Conservation (phyloP, 2,329 filamentous ascomycete genomes). For the Cytospora paraplurivora region DNA sequence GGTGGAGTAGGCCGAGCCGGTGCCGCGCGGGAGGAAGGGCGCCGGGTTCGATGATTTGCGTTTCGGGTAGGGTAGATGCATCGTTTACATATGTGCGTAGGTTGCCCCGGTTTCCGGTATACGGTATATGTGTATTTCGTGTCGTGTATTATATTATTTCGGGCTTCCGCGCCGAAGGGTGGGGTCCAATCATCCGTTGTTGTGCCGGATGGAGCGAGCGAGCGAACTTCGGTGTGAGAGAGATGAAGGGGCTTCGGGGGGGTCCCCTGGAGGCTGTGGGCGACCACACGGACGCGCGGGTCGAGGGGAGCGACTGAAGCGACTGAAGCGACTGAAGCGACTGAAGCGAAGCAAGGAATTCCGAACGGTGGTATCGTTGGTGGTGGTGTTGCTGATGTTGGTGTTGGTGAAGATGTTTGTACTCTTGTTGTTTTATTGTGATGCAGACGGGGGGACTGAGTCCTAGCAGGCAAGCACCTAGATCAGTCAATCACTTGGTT, state of each 20-base stretch:
- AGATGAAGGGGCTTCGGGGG: no score
- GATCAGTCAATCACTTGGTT: neutral
- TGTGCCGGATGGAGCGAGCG: neutral
- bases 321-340: neutral
- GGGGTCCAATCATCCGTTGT: neutral
- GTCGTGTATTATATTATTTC: neutral
- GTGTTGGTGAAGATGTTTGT: neutral
- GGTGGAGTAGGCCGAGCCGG: constrained; percentile 1
- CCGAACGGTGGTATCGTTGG: neutral
- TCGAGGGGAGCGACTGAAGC: neutral
- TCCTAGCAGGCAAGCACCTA: neutral
- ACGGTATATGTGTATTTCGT: neutral
- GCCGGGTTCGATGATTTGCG: constrained; percentile 79
- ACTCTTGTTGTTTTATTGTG: neutral
- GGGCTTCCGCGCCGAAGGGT: neutral
- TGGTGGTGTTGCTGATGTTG: neutral
- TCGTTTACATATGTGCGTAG: constrained; percentile 44
- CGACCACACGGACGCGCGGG: neutral
- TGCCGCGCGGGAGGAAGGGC: constrained; percentile 64
- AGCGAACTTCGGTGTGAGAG: no score
- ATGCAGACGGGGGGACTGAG: neutral
- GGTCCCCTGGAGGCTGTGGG: no score
- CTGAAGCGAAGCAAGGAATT: neutral
- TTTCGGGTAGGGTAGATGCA: constrained; percentile 90
- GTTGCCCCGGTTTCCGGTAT: neutral